These are phyloP conservation scores for Amanita jacksonii DNA, from an alignment of 768 basidiomycete genomes.

Conservation along the genomic window DNA sequence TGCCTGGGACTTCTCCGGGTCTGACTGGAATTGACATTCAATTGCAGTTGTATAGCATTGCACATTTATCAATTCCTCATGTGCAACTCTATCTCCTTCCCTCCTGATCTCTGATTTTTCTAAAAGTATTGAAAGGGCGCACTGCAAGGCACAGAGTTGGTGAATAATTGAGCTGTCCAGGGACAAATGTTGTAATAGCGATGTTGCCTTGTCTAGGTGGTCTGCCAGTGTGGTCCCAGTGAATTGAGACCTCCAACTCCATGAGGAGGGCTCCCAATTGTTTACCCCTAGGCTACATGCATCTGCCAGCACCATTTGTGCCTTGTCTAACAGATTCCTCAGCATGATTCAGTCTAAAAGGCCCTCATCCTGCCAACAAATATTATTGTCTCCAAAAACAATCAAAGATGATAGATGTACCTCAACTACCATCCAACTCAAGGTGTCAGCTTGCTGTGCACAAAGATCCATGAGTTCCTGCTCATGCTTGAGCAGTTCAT, in stretches of 20 bases:
- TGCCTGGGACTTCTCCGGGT: slow-evolving; percentile 3
- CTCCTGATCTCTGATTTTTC: slow-evolving; percentile 6
- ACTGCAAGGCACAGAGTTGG: slow-evolving; percentile 2
- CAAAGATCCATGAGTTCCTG: slow-evolving; percentile 3
- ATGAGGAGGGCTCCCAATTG: slow-evolving; percentile 1
- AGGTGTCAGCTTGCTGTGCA: slow-evolving; percentile 5
- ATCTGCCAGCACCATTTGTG: slow-evolving; percentile 2
- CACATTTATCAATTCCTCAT: slow-evolving; percentile 3
- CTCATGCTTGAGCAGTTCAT: not conserved
- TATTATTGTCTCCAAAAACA: slow-evolving; percentile 1
- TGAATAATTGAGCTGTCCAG: slow-evolving; percentile 1
- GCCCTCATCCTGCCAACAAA: slow-evolving; percentile 4
- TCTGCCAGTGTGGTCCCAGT: not conserved
- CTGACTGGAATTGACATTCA: not conserved
- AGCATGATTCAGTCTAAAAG: slow-evolving; percentile 4
- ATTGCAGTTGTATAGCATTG: slow-evolving; percentile 4
- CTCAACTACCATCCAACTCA: slow-evolving; percentile 4
- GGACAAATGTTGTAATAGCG: slow-evolving; percentile 2
- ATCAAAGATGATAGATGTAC: slow-evolving; percentile 4
- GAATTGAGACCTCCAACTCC: slow-evolving; percentile 5
- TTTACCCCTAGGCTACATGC: slow-evolving; percentile 1
- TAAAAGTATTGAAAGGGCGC: slow-evolving; percentile 1
- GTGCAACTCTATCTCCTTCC: slow-evolving; percentile 1
- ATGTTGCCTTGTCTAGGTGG: not conserved
- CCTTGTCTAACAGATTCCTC: slow-evolving; percentile 5